Evolutionary conservation across 768 basidiomycete genomes (phyloP).

Genomic region (Cyclocybe aegerita): DNA sequence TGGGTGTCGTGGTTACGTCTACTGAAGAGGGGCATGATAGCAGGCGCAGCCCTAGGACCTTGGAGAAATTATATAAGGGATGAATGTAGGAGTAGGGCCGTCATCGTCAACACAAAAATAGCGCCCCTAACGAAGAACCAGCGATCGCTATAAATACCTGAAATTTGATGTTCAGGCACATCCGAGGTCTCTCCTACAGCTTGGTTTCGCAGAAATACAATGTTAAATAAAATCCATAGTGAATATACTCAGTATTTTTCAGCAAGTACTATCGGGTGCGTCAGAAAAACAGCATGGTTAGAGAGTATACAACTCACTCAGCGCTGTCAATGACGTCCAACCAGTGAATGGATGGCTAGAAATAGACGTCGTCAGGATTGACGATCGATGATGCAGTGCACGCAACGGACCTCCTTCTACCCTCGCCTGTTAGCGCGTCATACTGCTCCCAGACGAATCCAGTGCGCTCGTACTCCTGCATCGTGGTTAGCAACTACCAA

Average conservation of each 20-base stretch:
- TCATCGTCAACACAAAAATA: too few species aligned
- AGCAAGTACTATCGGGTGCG: conserved; percentile 25
- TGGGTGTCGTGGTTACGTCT: conserved; percentile 8
- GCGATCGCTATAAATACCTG: too few species aligned
- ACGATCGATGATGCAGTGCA: conserved; percentile 3
- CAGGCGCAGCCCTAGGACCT: neutral
- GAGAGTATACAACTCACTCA: conserved; percentile 60
- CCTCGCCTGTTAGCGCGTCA: conserved; percentile 79
- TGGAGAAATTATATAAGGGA: too few species aligned
- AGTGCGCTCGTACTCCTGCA: conserved; percentile 86
- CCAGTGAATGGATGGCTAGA: conserved; percentile 93
- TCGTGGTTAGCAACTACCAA: neutral
- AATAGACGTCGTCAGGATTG: conserved; percentile 2
- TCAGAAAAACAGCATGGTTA: neutral
- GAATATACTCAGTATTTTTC: conserved; percentile 28
- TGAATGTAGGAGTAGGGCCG: too few species aligned
- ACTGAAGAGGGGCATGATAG: conserved; percentile 16
- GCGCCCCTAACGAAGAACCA: too few species aligned
- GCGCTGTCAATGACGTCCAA: conserved; percentile 87
- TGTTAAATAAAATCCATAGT: conserved; percentile 4
- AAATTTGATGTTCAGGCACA: too few species aligned
- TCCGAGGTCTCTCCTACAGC: too few species aligned
- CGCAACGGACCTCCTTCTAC: conserved; percentile 70
- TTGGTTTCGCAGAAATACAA: neutral
- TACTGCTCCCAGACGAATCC: conserved; percentile 99